Base-by-base conservation (phyloP, 306 rosid species). In the Begonia loranthoides region DNA sequence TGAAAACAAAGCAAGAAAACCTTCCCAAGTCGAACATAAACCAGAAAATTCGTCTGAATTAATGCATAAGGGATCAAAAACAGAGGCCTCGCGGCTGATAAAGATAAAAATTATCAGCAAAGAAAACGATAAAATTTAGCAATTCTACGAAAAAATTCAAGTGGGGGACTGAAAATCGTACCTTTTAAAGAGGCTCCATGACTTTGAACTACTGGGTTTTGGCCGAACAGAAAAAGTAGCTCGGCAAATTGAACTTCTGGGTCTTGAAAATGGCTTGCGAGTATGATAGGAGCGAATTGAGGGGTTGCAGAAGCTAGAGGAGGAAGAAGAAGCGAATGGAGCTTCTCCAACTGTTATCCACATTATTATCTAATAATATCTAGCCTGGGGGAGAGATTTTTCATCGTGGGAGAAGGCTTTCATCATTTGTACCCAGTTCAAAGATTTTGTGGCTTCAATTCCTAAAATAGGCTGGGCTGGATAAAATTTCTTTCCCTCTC, bases 11-110 rank as follows among this genome's bases (percentile, higher is more conserved):
- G 62, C 55, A 6, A 57, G 47, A 41, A 89, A 54, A 61, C 67
- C 73, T 62, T 74, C 78, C 85, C 82, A 74, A n/a, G 76, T 66
- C 40, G 71, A 51, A 53, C 61, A 71, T 33, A 83, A 51, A 50
- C 76, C 55, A 58, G 89, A 77, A 67, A 73, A 63, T 50, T 39
- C 58, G 72, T 76, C 78, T 17, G 90, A 22, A 64, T 80, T 70
- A 53, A 85, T 85, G 40, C 81, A 87, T 73, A 85, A 74, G 19
- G 97, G 97, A 68, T 89, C 92, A 68, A 79, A 89, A 57, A 64
- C 72, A 28, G 87, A 64, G 54, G 41, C 73, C 36, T 80, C 81
- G 39, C 6, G 54, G 64, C 95, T 89, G 87, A 72, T 43, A 43
- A 10, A n/a, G 13, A 43, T 12, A 3, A 10, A 10, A 43, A 43